Conservation (phyloP, 305 asterid species). For the Fraxinus albicans region DNA sequence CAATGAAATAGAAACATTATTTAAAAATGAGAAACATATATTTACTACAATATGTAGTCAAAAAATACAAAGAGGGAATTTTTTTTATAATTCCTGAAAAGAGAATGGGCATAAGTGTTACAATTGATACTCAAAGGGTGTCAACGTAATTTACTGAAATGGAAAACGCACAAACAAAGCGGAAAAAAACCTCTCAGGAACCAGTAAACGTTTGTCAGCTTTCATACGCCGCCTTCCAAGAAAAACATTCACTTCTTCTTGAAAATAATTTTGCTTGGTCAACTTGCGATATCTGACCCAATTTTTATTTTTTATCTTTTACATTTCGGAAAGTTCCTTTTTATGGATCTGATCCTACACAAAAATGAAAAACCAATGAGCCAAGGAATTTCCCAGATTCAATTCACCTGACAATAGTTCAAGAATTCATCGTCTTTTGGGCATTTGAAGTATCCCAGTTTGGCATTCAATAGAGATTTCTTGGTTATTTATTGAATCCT, state of each 20-base stretch:
- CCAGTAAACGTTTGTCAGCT: conserved; percentile 28
- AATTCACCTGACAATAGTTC: conserved; percentile 6
- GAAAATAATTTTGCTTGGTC: conserved; percentile 30
- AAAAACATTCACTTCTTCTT: background rate
- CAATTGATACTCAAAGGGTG: background rate
- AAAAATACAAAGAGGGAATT: background rate
- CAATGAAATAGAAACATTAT: background rate
- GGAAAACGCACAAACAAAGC: background rate
- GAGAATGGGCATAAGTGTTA: background rate
- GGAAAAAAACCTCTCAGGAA: background rate
- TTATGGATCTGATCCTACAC: conserved; percentile 29
- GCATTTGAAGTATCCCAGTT: conserved; percentile 21
- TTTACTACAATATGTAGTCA: background rate
- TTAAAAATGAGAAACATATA: background rate
- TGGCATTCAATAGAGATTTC: background rate
- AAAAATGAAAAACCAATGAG: conserved; percentile 15
- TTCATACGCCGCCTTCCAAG: background rate
- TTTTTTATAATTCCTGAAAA: background rate
- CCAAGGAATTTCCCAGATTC: conserved; percentile 5
- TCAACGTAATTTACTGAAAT: background rate
- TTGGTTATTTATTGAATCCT: conserved; percentile 24
- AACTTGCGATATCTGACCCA: conserved; percentile 36
- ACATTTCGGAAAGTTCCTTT: conserved; percentile 1
- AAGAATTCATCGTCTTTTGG: background rate
- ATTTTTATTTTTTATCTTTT: background rate